These are phyloP conservation scores for Populus euphratica DNA, from an alignment of 345 rosid genomes.

Conservation along the genomic window DNA sequence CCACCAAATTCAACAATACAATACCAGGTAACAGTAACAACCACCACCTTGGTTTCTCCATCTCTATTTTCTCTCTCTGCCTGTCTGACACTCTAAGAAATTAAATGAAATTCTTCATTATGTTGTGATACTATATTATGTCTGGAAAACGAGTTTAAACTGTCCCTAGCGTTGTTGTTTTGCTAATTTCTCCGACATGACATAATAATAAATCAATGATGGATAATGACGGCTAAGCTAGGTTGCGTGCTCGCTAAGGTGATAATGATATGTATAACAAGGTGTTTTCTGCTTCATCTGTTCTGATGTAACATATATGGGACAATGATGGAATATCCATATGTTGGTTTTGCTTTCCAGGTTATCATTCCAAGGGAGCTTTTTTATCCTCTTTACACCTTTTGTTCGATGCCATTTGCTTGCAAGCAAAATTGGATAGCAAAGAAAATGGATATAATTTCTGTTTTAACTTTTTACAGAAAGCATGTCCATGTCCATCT, in stretches of 20 bases:
- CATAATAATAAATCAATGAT: too few species aligned
- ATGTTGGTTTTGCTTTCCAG: neutral
- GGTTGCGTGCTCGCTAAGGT: neutral
- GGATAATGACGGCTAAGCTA: neutral
- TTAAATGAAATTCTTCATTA: neutral
- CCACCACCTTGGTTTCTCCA: conserved; percentile 30
- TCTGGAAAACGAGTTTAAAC: neutral
- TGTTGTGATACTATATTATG: neutral
- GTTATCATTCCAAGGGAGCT: neutral
- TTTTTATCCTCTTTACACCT: neutral
- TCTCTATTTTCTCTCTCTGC: neutral
- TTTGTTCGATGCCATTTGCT: neutral
- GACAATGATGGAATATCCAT: neutral
- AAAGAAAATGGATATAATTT: neutral
- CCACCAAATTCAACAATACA: neutral
- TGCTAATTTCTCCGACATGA: neutral
- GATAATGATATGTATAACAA: neutral
- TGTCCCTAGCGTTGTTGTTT: neutral
- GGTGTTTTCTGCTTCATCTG: neutral
- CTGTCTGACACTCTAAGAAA: neutral
- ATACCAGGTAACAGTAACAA: neutral
- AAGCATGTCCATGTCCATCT: neutral
- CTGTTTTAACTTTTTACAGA: neutral
- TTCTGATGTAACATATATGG: neutral
- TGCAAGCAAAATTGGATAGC: neutral